Evolutionary conservation across 2,329 filamentous ascomycete genomes (phyloP).

Genomic region (Metarhizium guizhouense): DNA sequence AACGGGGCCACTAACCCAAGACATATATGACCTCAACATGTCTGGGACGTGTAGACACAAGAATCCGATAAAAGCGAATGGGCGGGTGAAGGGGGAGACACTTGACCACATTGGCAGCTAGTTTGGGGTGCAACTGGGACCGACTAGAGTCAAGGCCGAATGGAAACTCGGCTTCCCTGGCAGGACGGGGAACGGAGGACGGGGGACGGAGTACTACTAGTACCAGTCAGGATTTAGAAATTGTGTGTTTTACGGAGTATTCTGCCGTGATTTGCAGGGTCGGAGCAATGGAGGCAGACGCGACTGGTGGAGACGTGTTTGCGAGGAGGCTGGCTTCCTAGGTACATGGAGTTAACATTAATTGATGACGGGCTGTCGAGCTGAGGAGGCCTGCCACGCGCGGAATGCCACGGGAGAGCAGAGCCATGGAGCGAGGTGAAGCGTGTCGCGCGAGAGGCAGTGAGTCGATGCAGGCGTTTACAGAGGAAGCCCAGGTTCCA

Average conservation of each 20-base stretch:
- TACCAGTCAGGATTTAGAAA: no score
- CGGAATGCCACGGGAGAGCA: neutral
- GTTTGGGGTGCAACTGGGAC: neutral
- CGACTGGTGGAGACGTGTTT: conserved; percentile 8
- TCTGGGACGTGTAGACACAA: neutral
- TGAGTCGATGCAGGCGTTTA: no score
- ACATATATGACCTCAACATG: no score
- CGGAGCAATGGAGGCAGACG: neutral
- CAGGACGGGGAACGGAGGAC: no score
- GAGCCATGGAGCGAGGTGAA: neutral
- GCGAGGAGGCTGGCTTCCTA: conserved; percentile 1
- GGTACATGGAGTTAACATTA: no score
- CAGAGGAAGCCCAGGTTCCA: no score
- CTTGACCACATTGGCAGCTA: neutral
- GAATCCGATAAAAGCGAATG: neutral
- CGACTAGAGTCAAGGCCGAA: neutral
- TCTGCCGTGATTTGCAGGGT: no score
- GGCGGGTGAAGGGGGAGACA: neutral
- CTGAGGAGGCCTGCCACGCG: neutral
- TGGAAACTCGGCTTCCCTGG: no score
- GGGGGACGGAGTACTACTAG: no score
- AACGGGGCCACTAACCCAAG: no score
- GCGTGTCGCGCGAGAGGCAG: neutral
- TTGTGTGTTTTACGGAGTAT: no score
- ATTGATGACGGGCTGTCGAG: neutral